phyloP scores from a whole-genome alignment of 2,329 filamentous ascomycete species.

The Penicillium sp. region DNA sequence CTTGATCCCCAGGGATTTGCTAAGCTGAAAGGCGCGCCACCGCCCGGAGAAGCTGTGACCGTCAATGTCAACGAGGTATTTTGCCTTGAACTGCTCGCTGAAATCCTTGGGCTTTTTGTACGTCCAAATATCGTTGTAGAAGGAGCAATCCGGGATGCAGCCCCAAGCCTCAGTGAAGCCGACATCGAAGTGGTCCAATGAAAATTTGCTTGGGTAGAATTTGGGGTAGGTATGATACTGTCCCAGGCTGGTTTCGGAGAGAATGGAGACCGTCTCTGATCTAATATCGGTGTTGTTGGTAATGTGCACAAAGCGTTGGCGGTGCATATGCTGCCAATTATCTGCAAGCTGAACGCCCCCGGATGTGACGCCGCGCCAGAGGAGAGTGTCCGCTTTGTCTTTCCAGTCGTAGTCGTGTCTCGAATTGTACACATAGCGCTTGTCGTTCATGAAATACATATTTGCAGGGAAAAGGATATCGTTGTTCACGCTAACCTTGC shows the following conservation, averaged over 20 bases:
- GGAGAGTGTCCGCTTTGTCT: conserved; percentile 55
- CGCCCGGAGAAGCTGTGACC: conserved; percentile 44
- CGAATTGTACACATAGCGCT: conserved; percentile 59
- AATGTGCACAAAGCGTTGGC: conserved; percentile 40
- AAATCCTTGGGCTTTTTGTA: conserved; percentile 31
- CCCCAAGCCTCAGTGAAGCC: conserved; percentile 37
- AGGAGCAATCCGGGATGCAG: conserved; percentile 41
- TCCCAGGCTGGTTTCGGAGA: conserved; percentile 26
- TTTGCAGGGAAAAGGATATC: conserved; percentile 69
- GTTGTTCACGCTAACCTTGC: conserved; percentile 68
- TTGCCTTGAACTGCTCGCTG: conserved; percentile 38
- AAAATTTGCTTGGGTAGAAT: conserved; percentile 27
- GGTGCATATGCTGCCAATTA: conserved; percentile 41
- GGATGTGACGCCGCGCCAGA: conserved; percentile 67
- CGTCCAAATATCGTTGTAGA: conserved; percentile 31
- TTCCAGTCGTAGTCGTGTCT: conserved; percentile 59
- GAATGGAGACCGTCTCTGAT: conserved; percentile 26
- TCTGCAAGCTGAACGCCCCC: conserved; percentile 56
- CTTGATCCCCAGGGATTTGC: conserved; percentile 52
- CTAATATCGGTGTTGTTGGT: conserved; percentile 37
- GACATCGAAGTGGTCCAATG: conserved; percentile 38
- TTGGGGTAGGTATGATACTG: conserved; percentile 8
- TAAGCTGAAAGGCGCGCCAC: conserved; percentile 48
- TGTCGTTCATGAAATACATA: conserved; percentile 63
- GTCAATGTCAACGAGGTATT: conserved; percentile 42